Evolutionary conservation across 164 flowering plant genomes (phyloP), one percentile per base, ranked within the genome.

Genomic region (Cinnamomum micranthum): DNA sequence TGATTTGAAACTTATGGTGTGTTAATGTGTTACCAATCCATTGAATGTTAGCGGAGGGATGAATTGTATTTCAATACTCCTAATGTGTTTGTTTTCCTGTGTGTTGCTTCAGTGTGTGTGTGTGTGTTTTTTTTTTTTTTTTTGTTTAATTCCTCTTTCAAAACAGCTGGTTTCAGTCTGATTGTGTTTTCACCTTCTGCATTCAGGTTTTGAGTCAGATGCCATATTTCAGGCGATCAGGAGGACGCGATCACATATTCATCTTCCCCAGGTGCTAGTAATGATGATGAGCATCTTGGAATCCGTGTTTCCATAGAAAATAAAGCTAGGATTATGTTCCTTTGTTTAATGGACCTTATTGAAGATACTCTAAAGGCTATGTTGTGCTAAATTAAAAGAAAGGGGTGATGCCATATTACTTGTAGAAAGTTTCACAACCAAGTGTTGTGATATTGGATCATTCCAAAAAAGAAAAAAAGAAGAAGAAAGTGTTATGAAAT

Each of bases 201-300:
- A 71, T 82, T 70, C 85, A 95, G 99, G 95, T 95, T 68, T 71
- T 96, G 60, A 88, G 90, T 72, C 99, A 94, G 83, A 92, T 96
- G 99, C 97, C 97, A 50, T 88, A 93, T 83, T 96, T 96, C 80
- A 85, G 98, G 72, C 74, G 75, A 22, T 92, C 99, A 23, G 95
- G 95, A 66, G 99, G 99, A 10, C 97, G 97, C 9, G 80, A 96
- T 78, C 98, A 96, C 76, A 83, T 96, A 35, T 96, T 96, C 76
- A 86, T 96, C 76, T 96, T 96, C 77, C 99, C 99, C 13, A 96
- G 99, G 99, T 92, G 82, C 15, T 41, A 41, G 55, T n/a, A 7
- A 15, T 17, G 58, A 50, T 41, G 2, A 41, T n/a, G 20, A 50
- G 25, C 27, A 69, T 41, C 50, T n/a, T 69, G 47, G 13, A 31